Evolutionary conservation across 495 filamentous ascomycete genomes (phyloP), one percentile per base, ranked within the genome.

Genomic region (Xylaria nigripes): DNA sequence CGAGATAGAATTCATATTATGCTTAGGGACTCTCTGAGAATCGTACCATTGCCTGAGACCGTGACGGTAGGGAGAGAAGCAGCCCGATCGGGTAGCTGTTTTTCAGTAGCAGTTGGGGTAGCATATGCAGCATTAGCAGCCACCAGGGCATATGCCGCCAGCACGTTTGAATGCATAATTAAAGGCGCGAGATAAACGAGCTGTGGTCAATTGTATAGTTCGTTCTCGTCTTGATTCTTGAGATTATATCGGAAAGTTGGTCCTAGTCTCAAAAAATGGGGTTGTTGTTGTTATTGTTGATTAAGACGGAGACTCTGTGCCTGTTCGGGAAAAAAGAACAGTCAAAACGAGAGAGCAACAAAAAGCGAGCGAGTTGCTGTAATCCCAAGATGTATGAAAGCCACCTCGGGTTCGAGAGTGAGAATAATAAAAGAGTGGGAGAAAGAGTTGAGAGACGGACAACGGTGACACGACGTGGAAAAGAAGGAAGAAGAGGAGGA

Each of bases 101-200:
- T 80, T 78, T 74, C 68, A 9, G 71, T 77, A 30, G 71, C 73
- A n/a, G 81, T 81, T 25, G 82, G 78, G 41, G 73, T 72, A 44
- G 82, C 81, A 21, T 72, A 67, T 36, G 76, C 81, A 51, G 81
- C 52, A 42, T 75, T 68, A 54, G 76, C 72, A 54, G 77, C 75
- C 58, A 79, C 82, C 64, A 86, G 61, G 58, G 79, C 79, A 16
- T 25, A 27, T 44, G 46, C 53, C 48, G 70, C 65, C 61, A 76
- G 57, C 59, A 61, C 59, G 54, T 72, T 67, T 51, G 73, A 72
- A 70, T 81, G 83, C 83, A 86, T 85, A 27, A 12, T 49, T 36
- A 44, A 32, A n/a, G 43, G 10, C 57, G 23, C 10, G 2, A 32
- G 15, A 40, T 40, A 40, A 19, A 40, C 36, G 36, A 40, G 36